These are phyloP conservation scores for Trichosporon coremiiforme DNA, from an alignment of 1,284 basidiomycete species.

Conservation along the genomic window DNA sequence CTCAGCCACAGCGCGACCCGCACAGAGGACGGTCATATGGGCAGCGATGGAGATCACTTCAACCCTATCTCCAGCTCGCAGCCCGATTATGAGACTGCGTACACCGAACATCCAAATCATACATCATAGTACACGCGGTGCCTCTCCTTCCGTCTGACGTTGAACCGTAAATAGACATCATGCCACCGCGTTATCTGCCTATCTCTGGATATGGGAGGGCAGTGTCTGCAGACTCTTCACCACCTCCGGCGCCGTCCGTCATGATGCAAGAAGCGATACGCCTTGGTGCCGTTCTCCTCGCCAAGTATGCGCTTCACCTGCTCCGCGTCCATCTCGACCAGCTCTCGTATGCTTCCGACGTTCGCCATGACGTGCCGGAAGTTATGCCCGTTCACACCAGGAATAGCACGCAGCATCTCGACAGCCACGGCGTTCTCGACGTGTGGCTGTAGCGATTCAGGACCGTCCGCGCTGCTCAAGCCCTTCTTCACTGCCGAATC, in stretches of 20 bases:
- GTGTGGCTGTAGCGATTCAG: conserved; percentile 32
- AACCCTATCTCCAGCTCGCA: not conserved
- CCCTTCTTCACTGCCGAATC: conserved; percentile 73
- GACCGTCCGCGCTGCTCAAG: conserved; percentile 55
- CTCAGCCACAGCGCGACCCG: no score
- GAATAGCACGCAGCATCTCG: conserved; percentile 58
- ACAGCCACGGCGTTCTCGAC: conserved; percentile 51
- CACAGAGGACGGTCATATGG: not conserved
- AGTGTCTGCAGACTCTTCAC: not conserved
- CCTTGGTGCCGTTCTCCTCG: conserved; percentile 74
- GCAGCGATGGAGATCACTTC: not conserved
- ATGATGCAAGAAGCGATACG: conserved; percentile 77
- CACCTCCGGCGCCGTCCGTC: conserved; percentile 54
- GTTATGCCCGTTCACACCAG: conserved; percentile 80
- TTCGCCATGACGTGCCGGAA: conserved; percentile 80
- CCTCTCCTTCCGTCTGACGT: conserved; percentile 4
- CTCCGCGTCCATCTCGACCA: conserved; percentile 68
- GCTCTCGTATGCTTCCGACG: conserved; percentile 71
- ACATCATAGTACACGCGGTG: not conserved
- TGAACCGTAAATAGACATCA: conserved; percentile 1
- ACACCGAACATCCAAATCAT: not conserved
- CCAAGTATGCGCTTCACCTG: conserved; percentile 78
- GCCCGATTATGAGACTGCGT: not conserved
- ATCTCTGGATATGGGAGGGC: not conserved
- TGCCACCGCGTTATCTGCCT: not conserved